Percentiles rank a stretch among this genome's conserved stretches.
Conservation (phyloP, 2,329 filamentous ascomycete genomes). For the Beauveria scarabaeidicola region DNA sequence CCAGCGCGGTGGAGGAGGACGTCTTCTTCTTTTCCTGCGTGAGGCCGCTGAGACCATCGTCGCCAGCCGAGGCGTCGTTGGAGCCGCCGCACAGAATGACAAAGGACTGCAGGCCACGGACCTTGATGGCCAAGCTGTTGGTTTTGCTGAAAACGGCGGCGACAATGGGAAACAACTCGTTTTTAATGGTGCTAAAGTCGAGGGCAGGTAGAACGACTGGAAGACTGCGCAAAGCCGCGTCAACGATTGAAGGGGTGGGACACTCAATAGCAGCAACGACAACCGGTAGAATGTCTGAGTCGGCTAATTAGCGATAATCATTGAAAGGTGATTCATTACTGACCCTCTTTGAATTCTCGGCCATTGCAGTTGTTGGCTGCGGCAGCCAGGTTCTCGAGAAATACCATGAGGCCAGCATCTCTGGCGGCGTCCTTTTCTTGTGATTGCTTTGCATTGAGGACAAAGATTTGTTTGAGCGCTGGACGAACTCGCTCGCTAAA, state of each 20-base stretch:
- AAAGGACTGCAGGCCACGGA: slow-evolving; percentile 84
- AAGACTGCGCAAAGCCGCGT: slow-evolving; percentile 71
- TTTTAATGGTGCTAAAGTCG: slow-evolving; percentile 95
- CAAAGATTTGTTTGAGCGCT: slow-evolving; percentile 72
- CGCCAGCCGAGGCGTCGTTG: slow-evolving; percentile 36
- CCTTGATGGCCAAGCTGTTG: slow-evolving; percentile 88
- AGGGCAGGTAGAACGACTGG: slow-evolving; percentile 76
- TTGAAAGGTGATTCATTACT: slow-evolving; percentile 22
- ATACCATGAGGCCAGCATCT: slow-evolving; percentile 84
- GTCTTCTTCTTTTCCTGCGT: slow-evolving; percentile 50
- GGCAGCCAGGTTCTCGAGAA: slow-evolving; percentile 72
- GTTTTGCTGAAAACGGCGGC: slow-evolving; percentile 87
- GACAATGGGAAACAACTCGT: slow-evolving; percentile 89
- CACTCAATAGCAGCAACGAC: slow-evolving; percentile 79
- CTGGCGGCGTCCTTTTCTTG: slow-evolving; percentile 72
- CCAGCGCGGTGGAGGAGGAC: slow-evolving; percentile 68
- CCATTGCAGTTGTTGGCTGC: slow-evolving; percentile 76
- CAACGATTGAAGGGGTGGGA: slow-evolving; percentile 79
- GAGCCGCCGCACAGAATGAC: slow-evolving; percentile 79
- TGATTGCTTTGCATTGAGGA: slow-evolving; percentile 46
- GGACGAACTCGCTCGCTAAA: slow-evolving; percentile 87
- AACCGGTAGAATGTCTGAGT: slow-evolving; percentile 74
- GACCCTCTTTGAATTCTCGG: slow-evolving; percentile 90
- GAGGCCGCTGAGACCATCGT: slow-evolving; percentile 71
- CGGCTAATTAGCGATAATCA: not conserved